Percentiles rank a stretch among this genome's conserved stretches.
Evolutionary conservation across 2,329 filamentous ascomycete species (phyloP).

Genomic region (Stagonosporopsis cucurbitacearum): DNA sequence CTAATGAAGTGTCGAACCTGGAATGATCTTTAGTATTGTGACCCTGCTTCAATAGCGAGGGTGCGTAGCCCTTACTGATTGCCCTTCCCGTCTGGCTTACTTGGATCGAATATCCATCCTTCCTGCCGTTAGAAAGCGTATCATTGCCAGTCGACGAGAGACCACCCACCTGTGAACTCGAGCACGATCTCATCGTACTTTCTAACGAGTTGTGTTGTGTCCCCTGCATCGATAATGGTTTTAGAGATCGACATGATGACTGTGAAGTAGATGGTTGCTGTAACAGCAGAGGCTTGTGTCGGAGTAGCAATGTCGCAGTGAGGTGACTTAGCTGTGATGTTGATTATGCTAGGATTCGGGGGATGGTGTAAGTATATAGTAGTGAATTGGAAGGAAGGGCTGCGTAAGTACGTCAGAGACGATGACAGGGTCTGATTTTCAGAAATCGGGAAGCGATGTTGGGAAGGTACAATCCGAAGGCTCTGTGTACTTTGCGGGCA

Average conservation of each 20-base stretch:
- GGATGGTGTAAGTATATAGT: constrained; percentile 3
- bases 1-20: constrained; percentile 89
- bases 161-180: constrained; percentile 73
- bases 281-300: not conserved
- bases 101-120: constrained; percentile 75
- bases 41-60: not conserved
- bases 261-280: constrained; percentile 11
- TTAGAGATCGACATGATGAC: constrained; percentile 68
- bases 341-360: not conserved
- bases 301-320: not conserved
- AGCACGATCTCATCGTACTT: constrained; percentile 79
- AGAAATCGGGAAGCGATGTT: constrained; percentile 23
- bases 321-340: not conserved
- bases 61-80: constrained; percentile 63
- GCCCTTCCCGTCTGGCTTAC: constrained; percentile 68
- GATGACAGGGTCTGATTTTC: constrained; percentile 28
- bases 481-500: constrained; percentile 35
- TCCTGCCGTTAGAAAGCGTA: constrained; percentile 18
- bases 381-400: constrained; percentile 5
- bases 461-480: constrained; percentile 27
- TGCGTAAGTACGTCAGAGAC: constrained; percentile 10
- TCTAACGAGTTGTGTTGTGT: constrained; percentile 64
- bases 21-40: constrained; percentile 19
- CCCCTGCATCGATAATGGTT: constrained; percentile 67
- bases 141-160: not conserved